Percentiles rank a stretch among this genome's conserved stretches.
phyloP scores from a whole-genome alignment of 2,329 filamentous ascomycete species.

The Ceratocystis cubensis region DNA sequence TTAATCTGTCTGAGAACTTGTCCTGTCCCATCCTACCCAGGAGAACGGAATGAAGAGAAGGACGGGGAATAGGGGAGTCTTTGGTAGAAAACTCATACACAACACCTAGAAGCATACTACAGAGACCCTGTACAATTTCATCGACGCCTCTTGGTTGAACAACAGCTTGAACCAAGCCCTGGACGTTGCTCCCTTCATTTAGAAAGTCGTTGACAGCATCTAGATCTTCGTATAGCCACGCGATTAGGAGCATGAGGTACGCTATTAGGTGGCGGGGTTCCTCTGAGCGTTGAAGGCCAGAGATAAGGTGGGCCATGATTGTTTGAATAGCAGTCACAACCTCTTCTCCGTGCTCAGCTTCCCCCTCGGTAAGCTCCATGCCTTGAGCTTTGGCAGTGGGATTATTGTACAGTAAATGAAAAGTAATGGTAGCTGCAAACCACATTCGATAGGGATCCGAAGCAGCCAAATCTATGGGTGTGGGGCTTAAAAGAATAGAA shows the following conservation, averaged over 20 bases:
- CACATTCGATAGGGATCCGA: slow-evolving; percentile 77
- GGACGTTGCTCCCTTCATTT: slow-evolving; percentile 81
- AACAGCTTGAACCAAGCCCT: slow-evolving; percentile 66
- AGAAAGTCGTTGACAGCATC: slow-evolving; percentile 88
- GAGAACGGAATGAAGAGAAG: slow-evolving; percentile 68
- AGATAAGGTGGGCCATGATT: slow-evolving; percentile 73
- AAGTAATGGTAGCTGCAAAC: slow-evolving; percentile 77
- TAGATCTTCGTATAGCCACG: slow-evolving; percentile 86
- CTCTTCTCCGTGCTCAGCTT: slow-evolving; percentile 80
- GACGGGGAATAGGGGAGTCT: slow-evolving; percentile 78
- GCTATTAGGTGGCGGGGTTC: slow-evolving; percentile 71
- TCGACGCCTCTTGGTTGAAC: slow-evolving; percentile 47
- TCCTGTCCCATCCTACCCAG: slow-evolving; percentile 68
- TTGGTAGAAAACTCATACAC: slow-evolving; percentile 97
- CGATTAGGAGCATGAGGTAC: slow-evolving; percentile 77
- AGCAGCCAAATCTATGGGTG: slow-evolving; percentile 42
- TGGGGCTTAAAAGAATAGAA: slow-evolving; percentile 62
- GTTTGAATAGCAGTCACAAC: slow-evolving; percentile 89
- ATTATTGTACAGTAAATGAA: slow-evolving; percentile 76
- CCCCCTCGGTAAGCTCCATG: slow-evolving; percentile 76
- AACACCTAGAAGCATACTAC: slow-evolving; percentile 71
- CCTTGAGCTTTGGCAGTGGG: slow-evolving; percentile 64
- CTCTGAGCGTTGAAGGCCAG: slow-evolving; percentile 59
- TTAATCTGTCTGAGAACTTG: slow-evolving; percentile 71
- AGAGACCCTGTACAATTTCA: slow-evolving; percentile 65